phyloP scores from a whole-genome alignment of 768 basidiomycete genomes.

The Cubamyces lactineus region DNA sequence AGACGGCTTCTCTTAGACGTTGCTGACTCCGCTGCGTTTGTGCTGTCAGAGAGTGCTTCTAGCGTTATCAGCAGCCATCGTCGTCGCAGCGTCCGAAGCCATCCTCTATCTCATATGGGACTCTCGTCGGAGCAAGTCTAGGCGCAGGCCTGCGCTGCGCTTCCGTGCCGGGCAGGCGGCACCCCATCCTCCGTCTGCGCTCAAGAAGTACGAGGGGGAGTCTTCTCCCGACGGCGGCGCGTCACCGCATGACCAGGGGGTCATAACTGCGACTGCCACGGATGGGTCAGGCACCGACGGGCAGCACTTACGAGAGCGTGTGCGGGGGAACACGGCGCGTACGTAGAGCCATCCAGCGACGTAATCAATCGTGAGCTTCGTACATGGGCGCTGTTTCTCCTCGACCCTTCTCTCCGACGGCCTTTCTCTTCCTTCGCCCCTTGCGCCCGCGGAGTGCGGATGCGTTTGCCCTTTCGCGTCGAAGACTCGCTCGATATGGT shows the following conservation, averaged over 20 bases:
- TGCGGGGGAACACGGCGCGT: not conserved
- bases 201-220: constrained; percentile 7
- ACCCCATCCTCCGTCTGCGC: not conserved
- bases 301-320: constrained; percentile 1
- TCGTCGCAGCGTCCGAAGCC: constrained; percentile 74
- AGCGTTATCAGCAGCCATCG: constrained; percentile 58
- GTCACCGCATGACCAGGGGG: not conserved
- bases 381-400: not conserved
- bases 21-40: not conserved
- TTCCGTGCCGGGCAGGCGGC: not conserved
- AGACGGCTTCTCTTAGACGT: not conserved
- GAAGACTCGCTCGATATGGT: too few relatives aligned
- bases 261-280: constrained; percentile 5
- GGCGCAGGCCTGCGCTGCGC: constrained; percentile 7
- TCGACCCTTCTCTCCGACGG: not conserved
- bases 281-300: not conserved
- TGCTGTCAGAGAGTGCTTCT: constrained; percentile 53
- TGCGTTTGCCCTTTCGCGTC: too few relatives aligned
- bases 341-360: not conserved
- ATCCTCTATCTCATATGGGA: constrained; percentile 77
- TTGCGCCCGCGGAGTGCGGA: not conserved
- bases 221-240: not conserved
- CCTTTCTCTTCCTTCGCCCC: not conserved
- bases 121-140: constrained; percentile 49
- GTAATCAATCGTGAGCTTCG: not conserved